These are phyloP conservation scores for Pyrenophora teres DNA, from an alignment of 2,329 filamentous ascomycete genomes.

Conservation along the genomic window DNA sequence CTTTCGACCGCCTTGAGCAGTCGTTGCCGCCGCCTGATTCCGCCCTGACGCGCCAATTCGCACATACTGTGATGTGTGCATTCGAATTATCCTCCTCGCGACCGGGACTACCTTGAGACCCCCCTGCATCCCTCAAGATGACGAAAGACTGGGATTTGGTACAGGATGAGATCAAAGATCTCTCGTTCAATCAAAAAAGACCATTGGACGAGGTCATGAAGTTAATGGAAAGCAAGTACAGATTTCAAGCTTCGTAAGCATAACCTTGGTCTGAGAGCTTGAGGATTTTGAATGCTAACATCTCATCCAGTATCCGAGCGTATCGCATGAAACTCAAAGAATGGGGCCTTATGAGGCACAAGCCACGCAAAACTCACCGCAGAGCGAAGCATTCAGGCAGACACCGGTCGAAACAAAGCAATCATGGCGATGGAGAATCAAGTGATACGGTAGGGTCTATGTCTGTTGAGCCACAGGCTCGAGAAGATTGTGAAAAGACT, in stretches of 20 bases:
- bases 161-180: slow-evolving; percentile 38
- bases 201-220: slow-evolving; percentile 40
- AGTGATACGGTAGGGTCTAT: slow-evolving; percentile 9
- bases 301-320: slow-evolving; percentile 34
- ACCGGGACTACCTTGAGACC: neutral
- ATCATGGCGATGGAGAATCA: slow-evolving; percentile 9
- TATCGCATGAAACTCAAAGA: slow-evolving; percentile 47
- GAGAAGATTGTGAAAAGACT: slow-evolving; percentile 2
- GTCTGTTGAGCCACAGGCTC: neutral
- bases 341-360: slow-evolving; percentile 40
- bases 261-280: neutral
- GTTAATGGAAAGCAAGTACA: slow-evolving; percentile 40
- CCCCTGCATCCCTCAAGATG: slow-evolving; percentile 21
- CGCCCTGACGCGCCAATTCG: no score
- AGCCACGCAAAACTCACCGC: slow-evolving; percentile 10
- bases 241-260: slow-evolving; percentile 44
- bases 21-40: neutral
- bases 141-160: slow-evolving; percentile 41
- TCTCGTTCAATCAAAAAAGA: slow-evolving; percentile 43
- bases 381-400: slow-evolving; percentile 1
- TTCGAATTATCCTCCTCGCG: neutral
- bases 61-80: neutral
- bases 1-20: no score
- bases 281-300: slow-evolving; percentile 3
- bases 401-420: slow-evolving; percentile 1